Evolutionary conservation across 2,329 filamentous ascomycete species (phyloP), one percentile per base, ranked within the genome.

Genomic region (Claviceps sp.): DNA sequence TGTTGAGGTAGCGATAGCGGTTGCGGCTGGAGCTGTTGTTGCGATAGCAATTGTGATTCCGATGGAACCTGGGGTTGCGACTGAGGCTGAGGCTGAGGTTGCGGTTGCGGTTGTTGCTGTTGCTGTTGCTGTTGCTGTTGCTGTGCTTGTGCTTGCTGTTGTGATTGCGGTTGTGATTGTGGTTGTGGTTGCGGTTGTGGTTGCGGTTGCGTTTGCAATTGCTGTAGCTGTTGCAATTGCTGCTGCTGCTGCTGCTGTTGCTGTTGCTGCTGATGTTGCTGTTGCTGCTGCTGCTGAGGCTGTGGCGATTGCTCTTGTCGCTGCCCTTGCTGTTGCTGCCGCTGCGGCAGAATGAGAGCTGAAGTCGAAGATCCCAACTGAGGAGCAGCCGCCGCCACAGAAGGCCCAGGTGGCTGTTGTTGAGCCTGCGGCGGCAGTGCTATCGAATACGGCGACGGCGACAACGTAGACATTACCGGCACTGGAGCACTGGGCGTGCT

Each of bases 1-100:
- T 41, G 49, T 6, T 50, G 52, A 7, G 50, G 49, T 6, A 52
- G 53, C 30, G 49, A 51, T 11, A 47, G 37, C 16, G 13, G 41
- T 16, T 30, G 24, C 5, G n/a, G 40, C 8, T n/a, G 40, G 3
- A 18, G 43, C 14, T 45, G 44, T 8, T 36, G 22, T 16, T 36
- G 16, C n/a, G 8, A 9, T 22, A 7, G 44, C 16, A 5, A 24
- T 45, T 8, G 22, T 2, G 5, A 14, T n/a, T 45, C 22, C 8
- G 22, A 14, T 22, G 16, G 14, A 26, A 14, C 22, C 18, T 46
- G 24, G 0, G 7, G 13, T 18, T 34, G 24, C 20, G 8, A 22
- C 22, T 26, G 20, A 24, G 18, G 7, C 24, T 44, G 42, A 5
- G 4, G 42, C 18, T 46, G 42, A 14, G 13, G 13, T 4, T 45